phyloP scores from a whole-genome alignment of 257 asterid species.

The Fraxinus quadrangulata region DNA sequence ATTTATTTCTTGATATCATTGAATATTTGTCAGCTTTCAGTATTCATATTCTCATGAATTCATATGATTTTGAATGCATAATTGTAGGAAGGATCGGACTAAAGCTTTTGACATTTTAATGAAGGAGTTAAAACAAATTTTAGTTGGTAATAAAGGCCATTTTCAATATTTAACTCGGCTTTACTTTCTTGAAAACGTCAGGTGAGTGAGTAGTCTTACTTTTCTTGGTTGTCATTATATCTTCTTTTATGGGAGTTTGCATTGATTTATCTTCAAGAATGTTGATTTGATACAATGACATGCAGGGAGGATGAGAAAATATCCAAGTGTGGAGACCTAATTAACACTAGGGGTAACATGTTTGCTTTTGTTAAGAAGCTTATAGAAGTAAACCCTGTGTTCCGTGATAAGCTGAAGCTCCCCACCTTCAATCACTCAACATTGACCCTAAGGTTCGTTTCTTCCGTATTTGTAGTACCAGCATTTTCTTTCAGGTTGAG shows the following conservation, averaged over 20 bases:
- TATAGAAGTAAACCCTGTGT: slow-evolving; percentile 88
- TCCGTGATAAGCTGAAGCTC: slow-evolving; percentile 86
- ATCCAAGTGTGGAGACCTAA: slow-evolving; percentile 84
- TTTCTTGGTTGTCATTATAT: slow-evolving; percentile 6
- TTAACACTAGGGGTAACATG: slow-evolving; percentile 84
- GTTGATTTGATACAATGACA: slow-evolving; percentile 12
- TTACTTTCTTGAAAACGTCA: slow-evolving; percentile 83
- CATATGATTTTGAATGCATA: no score
- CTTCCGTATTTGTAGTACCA: no score
- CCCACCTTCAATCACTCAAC: slow-evolving; percentile 85
- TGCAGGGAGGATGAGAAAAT: slow-evolving; percentile 86
- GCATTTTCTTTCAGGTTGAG: no score
- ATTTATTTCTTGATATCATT: not conserved
- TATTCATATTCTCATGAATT: no score
- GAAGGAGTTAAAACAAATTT: slow-evolving; percentile 90
- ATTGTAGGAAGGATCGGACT: slow-evolving; percentile 67
- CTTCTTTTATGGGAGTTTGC: not conserved
- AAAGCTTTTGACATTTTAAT: slow-evolving; percentile 87
- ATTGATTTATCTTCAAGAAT: not conserved
- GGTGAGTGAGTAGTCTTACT: slow-evolving; percentile 42
- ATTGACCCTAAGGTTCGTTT: slow-evolving; percentile 68
- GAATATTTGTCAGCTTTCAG: not conserved
- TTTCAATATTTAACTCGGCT: slow-evolving; percentile 93
- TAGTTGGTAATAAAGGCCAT: slow-evolving; percentile 82
- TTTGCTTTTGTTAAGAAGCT: slow-evolving; percentile 80